phyloP scores from a whole-genome alignment of 176 grass and related monocot species.

The Eragrostis curvula region DNA sequence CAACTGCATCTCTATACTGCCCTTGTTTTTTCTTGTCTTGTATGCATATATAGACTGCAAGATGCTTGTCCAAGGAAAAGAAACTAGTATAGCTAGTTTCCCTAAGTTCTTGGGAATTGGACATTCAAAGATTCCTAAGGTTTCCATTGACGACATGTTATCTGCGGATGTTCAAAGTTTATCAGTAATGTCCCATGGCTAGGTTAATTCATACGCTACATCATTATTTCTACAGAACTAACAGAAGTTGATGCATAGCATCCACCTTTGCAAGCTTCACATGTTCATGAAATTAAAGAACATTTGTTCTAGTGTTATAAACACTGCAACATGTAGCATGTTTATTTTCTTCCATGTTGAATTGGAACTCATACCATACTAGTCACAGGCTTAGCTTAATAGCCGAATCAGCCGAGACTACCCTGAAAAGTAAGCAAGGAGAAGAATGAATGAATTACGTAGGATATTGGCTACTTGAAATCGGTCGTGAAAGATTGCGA shows the following conservation, averaged over 20 bases:
- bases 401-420: too few species aligned
- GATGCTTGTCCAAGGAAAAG: slow-evolving; percentile 46
- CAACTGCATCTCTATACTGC: slow-evolving; percentile 32
- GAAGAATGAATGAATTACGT: too few species aligned
- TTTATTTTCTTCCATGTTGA: not conserved
- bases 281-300: slow-evolving; percentile 14
- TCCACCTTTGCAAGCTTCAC: not conserved
- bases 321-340: not conserved
- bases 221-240: not conserved
- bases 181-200: not conserved
- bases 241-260: not conserved
- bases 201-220: not conserved
- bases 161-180: slow-evolving; percentile 27
- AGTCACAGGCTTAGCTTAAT: too few species aligned
- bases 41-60: slow-evolving; percentile 39
- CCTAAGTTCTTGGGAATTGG: slow-evolving; percentile 61
- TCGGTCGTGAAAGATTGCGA: too few species aligned
- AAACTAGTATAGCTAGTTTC: slow-evolving; percentile 41
- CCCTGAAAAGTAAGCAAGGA: too few species aligned
- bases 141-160: slow-evolving; percentile 49
- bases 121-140: slow-evolving; percentile 64
- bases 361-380: too few species aligned
- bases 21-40: slow-evolving; percentile 49
- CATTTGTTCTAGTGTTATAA: not conserved
- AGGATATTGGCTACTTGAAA: too few species aligned